A percentile compares a stretch with the other conserved stretches of the same genome.
phyloP scores from a whole-genome alignment of 169 alveolate genomes.

The Sarcocystis neurona region DNA sequence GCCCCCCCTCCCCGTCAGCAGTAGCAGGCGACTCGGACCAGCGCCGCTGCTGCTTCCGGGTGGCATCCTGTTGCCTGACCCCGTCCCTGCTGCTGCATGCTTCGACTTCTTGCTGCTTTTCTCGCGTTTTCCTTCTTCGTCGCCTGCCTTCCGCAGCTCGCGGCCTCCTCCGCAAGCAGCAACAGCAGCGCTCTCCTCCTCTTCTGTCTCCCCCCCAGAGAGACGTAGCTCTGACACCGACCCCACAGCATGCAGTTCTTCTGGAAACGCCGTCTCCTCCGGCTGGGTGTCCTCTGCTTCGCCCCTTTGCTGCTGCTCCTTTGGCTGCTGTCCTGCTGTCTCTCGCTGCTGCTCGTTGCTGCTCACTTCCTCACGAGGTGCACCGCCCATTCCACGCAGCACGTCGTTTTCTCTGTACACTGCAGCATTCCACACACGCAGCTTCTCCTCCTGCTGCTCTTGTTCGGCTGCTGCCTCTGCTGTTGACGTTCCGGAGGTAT shows the following conservation, averaged over 20 bases:
- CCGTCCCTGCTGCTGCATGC: too few relatives aligned
- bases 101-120: too few relatives aligned
- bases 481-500: too few relatives aligned
- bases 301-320: background rate
- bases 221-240: constrained; percentile 29
- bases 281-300: background rate
- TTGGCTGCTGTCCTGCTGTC: background rate
- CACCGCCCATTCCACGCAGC: too few relatives aligned
- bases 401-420: background rate
- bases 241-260: constrained; percentile 31
- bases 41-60: too few relatives aligned
- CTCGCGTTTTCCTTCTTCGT: background rate
- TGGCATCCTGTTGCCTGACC: too few relatives aligned
- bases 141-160: too few relatives aligned
- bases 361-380: too few relatives aligned
- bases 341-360: too few relatives aligned
- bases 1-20: too few relatives aligned
- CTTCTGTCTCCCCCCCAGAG: constrained; percentile 12
- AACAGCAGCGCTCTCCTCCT: background rate
- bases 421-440: background rate
- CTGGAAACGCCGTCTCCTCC: background rate
- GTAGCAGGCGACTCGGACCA: too few relatives aligned
- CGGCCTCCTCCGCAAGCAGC: background rate
- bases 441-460: background rate
- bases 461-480: background rate